These are phyloP conservation scores for Pseudotsuga menziesii DNA, from an alignment of 75 land plant genomes.

Conservation along the genomic window DNA sequence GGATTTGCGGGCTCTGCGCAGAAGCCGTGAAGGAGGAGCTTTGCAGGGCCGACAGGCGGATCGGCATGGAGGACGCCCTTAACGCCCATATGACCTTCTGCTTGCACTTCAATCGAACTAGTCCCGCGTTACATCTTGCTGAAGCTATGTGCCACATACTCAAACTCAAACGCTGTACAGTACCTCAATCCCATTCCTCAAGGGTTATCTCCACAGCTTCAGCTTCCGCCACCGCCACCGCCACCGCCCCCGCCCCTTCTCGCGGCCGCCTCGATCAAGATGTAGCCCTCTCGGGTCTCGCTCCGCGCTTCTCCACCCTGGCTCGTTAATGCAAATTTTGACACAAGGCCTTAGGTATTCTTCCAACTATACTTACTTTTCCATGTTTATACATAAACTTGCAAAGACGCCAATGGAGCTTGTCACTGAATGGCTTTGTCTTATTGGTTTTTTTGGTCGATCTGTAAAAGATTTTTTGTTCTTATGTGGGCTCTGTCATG, in stretches of 20 bases:
- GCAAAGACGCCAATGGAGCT: too few species aligned
- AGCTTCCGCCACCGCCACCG: neutral
- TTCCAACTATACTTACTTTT: too few species aligned
- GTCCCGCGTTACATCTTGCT: constrained; percentile 57
- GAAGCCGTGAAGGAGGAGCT: constrained; percentile 65
- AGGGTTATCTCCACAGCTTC: too few species aligned
- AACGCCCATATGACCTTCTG: constrained; percentile 69
- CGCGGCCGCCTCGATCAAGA: neutral
- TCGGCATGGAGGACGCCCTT: constrained; percentile 52
- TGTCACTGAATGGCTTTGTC: too few species aligned
- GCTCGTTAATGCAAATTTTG: neutral
- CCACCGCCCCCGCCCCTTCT: neutral
- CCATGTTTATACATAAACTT: too few species aligned
- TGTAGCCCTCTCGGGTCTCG: neutral
- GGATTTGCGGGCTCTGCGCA: constrained; percentile 67
- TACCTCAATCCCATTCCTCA: too few species aligned
- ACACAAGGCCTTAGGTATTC: too few species aligned
- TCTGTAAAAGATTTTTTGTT: too few species aligned
- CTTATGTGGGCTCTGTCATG: too few species aligned
- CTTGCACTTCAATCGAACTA: constrained; percentile 37
- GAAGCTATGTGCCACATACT: constrained; percentile 47
- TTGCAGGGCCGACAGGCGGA: constrained; percentile 15
- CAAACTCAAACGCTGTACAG: constrained; percentile 1
- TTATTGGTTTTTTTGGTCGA: too few species aligned
- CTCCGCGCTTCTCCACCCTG: neutral